Evolutionary conservation across 2,329 filamentous ascomycete genomes (phyloP).

Genomic region (Rutstroemia sp.): DNA sequence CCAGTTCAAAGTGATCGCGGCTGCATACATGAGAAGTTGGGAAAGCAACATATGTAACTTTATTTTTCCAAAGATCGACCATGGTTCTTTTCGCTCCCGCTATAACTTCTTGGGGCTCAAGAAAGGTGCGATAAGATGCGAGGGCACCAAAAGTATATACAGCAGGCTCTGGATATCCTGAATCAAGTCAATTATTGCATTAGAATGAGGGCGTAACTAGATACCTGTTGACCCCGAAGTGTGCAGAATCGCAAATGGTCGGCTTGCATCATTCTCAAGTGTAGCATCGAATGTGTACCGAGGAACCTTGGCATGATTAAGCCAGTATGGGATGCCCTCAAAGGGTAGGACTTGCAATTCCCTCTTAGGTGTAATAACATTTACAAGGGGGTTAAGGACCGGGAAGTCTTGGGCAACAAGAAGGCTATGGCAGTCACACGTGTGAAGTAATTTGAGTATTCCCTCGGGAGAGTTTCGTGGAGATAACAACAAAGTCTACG

Average conservation of each 20-base stretch:
- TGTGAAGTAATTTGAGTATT: neutral
- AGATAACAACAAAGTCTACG: neutral
- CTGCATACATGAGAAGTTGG: neutral
- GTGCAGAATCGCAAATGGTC: neutral
- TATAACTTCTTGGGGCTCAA: neutral
- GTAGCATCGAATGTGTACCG: neutral
- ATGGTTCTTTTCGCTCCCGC: neutral
- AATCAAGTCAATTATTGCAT: neutral
- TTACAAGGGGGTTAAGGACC: neutral
- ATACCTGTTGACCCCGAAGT: neutral
- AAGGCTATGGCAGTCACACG: neutral
- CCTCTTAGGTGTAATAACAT: neutral
- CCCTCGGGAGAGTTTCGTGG: neutral
- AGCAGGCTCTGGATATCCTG: neutral
- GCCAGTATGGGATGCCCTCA: neutral
- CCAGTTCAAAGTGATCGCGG: neutral
- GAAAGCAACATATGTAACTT: slow-evolving; percentile 1
- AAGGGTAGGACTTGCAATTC: neutral
- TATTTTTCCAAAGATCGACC: neutral
- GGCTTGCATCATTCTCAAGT: neutral
- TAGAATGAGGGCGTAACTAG: neutral
- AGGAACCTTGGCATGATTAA: neutral
- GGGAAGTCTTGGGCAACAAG: neutral
- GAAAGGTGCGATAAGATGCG: neutral
- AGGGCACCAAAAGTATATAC: neutral